Evolutionary conservation across 2,329 filamentous ascomycete genomes (phyloP).

Genomic region (Huntiella decipiens): DNA sequence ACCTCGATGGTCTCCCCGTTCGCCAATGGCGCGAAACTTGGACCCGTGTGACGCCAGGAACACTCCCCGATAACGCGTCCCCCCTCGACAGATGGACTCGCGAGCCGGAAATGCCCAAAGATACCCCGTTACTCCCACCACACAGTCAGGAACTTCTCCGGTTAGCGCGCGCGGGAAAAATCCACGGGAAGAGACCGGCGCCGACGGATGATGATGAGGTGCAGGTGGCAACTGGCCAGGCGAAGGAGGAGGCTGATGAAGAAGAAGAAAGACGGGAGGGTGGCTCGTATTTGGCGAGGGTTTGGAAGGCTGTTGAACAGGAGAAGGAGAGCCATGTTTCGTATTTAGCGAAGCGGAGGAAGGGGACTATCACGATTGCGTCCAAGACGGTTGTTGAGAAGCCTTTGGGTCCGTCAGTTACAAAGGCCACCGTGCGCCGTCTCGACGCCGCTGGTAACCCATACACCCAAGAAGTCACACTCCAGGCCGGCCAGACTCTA

Average conservation of each 20-base stretch:
- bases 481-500: slow-evolving; percentile 52
- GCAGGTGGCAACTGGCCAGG: slow-evolving; percentile 26
- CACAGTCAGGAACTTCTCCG: slow-evolving; percentile 70
- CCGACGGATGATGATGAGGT: slow-evolving; percentile 44
- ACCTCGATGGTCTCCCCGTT: slow-evolving; percentile 59
- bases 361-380: slow-evolving; percentile 38
- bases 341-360: slow-evolving; percentile 41
- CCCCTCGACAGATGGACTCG: slow-evolving; percentile 51
- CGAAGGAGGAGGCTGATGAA: slow-evolving; percentile 35
- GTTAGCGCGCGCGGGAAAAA: slow-evolving; percentile 55
- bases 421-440: slow-evolving; percentile 62
- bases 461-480: slow-evolving; percentile 66
- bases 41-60: slow-evolving; percentile 48
- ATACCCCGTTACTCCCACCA: slow-evolving; percentile 55
- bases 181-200: slow-evolving; percentile 49
- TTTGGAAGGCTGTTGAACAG: slow-evolving; percentile 43
- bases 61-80: slow-evolving; percentile 41
- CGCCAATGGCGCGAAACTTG: slow-evolving; percentile 70
- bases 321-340: slow-evolving; percentile 36
- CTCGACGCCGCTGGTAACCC: slow-evolving; percentile 63
- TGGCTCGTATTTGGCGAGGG: slow-evolving; percentile 34
- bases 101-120: slow-evolving; percentile 73
- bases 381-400: slow-evolving; percentile 30
- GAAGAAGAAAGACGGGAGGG: slow-evolving; percentile 41
- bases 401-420: slow-evolving; percentile 36